Conservation (phyloP, 2,329 filamentous ascomycete species). For the Diaporthe vaccinii region DNA sequence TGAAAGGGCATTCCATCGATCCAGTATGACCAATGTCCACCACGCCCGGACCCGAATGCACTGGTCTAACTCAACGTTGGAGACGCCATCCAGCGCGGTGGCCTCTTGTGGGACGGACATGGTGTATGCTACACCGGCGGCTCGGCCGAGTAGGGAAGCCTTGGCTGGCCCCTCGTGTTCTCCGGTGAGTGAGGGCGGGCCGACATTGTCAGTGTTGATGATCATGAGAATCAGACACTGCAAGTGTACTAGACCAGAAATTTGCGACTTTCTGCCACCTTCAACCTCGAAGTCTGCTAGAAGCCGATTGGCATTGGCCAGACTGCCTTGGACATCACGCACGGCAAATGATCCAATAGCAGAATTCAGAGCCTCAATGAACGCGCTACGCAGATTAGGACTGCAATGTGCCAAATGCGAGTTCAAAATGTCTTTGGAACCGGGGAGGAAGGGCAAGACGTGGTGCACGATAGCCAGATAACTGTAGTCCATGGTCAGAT, state of each 20-base stretch:
- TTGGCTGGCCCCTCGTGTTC: slow-evolving; percentile 62
- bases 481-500: slow-evolving; percentile 50
- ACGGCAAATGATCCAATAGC: slow-evolving; percentile 67
- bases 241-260: slow-evolving; percentile 69
- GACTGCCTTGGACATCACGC: slow-evolving; percentile 53
- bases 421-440: slow-evolving; percentile 68
- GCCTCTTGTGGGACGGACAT: slow-evolving; percentile 64
- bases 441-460: slow-evolving; percentile 75
- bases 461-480: slow-evolving; percentile 77
- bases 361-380: slow-evolving; percentile 72
- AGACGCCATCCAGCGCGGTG: slow-evolving; percentile 55
- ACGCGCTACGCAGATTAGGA: slow-evolving; percentile 70
- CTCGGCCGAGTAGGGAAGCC: slow-evolving; percentile 71
- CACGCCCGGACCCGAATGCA: slow-evolving; percentile 75
- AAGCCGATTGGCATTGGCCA: slow-evolving; percentile 60
- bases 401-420: slow-evolving; percentile 70
- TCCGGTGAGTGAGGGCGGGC: slow-evolving; percentile 57
- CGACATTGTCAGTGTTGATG: slow-evolving; percentile 73
- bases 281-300: slow-evolving; percentile 66
- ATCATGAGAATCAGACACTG: slow-evolving; percentile 77
- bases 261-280: slow-evolving; percentile 52
- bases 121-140: slow-evolving; percentile 74
- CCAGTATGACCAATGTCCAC: slow-evolving; percentile 80
- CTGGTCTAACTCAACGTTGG: slow-evolving; percentile 71
- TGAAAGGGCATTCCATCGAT: slow-evolving; percentile 80